Evolutionary conservation across 2,329 filamentous ascomycete species (phyloP).

Genomic region (Beauveria caledonica): DNA sequence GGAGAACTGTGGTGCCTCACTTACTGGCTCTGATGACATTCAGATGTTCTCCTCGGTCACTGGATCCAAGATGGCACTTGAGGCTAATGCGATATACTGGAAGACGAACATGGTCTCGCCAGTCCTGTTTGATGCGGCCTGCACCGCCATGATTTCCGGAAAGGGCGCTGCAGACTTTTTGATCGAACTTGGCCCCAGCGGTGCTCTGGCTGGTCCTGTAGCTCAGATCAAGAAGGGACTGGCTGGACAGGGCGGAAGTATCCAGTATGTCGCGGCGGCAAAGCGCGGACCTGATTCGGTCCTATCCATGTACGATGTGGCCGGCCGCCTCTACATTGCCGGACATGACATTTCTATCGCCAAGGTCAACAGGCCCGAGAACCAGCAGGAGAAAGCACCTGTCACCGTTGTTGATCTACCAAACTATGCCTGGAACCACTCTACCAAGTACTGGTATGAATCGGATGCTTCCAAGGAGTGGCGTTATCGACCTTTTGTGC

Average conservation of each 20-base stretch:
- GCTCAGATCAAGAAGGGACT: constrained; percentile 9
- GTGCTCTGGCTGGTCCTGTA: background rate
- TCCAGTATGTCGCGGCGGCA: background rate
- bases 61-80: background rate
- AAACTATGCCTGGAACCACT: constrained; percentile 20
- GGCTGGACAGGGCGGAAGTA: background rate
- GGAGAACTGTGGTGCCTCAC: background rate
- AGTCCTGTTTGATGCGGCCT: constrained; percentile 9
- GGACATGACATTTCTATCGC: constrained; percentile 10
- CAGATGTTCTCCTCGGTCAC: constrained; percentile 1
- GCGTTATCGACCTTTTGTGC: constrained; percentile 14
- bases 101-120: constrained; percentile 14
- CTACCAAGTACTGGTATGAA: constrained; percentile 16
- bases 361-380: background rate
- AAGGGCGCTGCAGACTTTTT: background rate
- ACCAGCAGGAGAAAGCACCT: background rate
- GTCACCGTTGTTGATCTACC: constrained; percentile 16
- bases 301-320: background rate
- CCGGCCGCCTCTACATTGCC: background rate
- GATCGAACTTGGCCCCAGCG: background rate
- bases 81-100: constrained; percentile 11
- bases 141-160: constrained; percentile 1
- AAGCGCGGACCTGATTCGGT: background rate
- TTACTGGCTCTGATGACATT: background rate
- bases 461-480: constrained; percentile 18